Evolutionary conservation across 1,284 basidiomycete genomes (phyloP).

Genomic region (Rhodotorula sp.): DNA sequence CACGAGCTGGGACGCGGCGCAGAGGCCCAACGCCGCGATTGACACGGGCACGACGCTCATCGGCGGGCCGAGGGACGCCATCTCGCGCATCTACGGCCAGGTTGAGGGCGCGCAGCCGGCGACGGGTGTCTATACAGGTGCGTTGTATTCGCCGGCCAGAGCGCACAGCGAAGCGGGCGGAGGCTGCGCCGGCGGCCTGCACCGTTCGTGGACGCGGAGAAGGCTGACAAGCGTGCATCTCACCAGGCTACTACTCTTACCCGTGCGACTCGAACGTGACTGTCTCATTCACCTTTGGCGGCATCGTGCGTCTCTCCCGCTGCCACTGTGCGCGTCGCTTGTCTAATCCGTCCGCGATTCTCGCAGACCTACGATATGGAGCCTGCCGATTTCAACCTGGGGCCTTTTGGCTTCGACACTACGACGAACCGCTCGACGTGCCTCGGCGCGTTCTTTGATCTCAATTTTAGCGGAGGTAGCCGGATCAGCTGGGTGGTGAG

Average conservation of each 20-base stretch:
- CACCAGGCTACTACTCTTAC: conserved; percentile 45
- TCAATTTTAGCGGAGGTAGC: conserved; percentile 51
- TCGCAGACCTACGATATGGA: conserved; percentile 45
- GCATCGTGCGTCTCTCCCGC: conserved; percentile 26
- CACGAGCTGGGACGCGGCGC: conserved; percentile 17
- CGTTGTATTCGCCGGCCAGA: not conserved
- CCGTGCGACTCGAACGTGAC: conserved; percentile 40
- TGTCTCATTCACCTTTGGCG: conserved; percentile 42
- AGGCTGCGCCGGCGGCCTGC: not conserved
- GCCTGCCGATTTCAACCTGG: conserved; percentile 48
- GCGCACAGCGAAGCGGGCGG: not conserved
- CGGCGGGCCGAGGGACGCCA: conserved; percentile 44
- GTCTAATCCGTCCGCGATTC: not conserved
- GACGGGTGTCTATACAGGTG: conserved; percentile 44
- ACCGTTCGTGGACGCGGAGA: not conserved
- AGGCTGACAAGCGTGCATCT: no score
- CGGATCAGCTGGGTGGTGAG: conserved; percentile 57
- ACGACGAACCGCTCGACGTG: conserved; percentile 44
- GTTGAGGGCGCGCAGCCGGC: conserved; percentile 44
- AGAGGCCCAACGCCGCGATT: conserved; percentile 45
- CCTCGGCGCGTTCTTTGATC: conserved; percentile 47
- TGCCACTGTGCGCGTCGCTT: not conserved
- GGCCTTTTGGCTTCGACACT: conserved; percentile 41
- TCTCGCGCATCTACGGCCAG: conserved; percentile 41
- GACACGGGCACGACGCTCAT: conserved; percentile 49